Conservation (phyloP, 1,284 basidiomycete species). For the Puccinia coronata region DNA sequence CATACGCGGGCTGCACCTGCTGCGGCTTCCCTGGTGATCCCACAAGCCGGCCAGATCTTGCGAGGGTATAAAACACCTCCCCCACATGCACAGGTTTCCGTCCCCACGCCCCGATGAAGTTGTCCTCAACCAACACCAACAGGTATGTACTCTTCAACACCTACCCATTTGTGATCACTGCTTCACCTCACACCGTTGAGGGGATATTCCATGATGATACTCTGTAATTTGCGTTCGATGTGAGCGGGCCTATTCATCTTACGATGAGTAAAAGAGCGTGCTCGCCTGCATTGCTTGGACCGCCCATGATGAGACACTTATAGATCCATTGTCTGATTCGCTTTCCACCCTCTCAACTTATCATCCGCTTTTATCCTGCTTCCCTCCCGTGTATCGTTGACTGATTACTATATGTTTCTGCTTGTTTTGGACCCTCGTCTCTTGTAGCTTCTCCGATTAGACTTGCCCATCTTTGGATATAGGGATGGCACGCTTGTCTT, state of each 20-base stretch:
- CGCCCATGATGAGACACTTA: slow-evolving; percentile 10
- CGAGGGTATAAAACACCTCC: neutral
- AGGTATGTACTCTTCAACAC: neutral
- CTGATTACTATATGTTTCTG: too few species aligned
- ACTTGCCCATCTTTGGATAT: too few species aligned
- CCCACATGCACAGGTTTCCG: neutral
- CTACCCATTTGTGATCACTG: too few species aligned
- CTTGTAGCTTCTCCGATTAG: too few species aligned
- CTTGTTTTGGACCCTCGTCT: too few species aligned
- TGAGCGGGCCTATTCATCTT: slow-evolving; percentile 8
- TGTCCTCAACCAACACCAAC: neutral
- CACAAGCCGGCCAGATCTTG: slow-evolving; percentile 1
- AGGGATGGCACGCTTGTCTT: too few species aligned
- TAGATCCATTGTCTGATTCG: slow-evolving; percentile 28
- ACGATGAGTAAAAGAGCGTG: slow-evolving; percentile 19
- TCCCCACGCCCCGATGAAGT: neutral
- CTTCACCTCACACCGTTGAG: neutral
- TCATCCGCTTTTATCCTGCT: neutral
- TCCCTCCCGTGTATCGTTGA: neutral
- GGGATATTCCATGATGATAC: neutral
- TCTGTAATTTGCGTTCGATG: slow-evolving; percentile 29
- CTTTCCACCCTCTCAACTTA: neutral
- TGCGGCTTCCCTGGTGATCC: slow-evolving; percentile 5
- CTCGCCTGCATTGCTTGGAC: slow-evolving; percentile 28
- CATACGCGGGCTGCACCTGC: neutral